Conservation (phyloP, 1,284 basidiomycete species). For the Cutaneotrichosporon sp. region DNA sequence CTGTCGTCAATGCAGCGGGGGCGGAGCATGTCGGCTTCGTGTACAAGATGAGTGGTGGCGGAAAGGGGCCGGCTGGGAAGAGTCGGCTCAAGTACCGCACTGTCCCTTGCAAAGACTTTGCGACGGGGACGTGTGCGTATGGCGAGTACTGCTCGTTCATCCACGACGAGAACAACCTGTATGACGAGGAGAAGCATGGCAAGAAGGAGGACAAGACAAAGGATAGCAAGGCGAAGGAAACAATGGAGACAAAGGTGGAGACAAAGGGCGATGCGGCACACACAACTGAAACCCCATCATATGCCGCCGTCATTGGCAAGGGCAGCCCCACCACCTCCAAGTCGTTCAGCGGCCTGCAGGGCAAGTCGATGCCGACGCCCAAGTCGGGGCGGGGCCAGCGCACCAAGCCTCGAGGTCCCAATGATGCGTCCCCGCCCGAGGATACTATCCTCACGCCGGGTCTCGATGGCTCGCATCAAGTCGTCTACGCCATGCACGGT, state of each 20-base stretch:
- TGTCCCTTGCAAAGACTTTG: constrained; percentile 43
- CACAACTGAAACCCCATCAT: not conserved
- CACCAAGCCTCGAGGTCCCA: no score
- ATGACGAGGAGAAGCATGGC: constrained; percentile 8
- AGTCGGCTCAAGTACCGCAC: constrained; percentile 45
- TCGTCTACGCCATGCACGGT: not conserved
- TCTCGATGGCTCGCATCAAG: no score
- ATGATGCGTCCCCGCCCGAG: no score
- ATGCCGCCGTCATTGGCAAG: not conserved
- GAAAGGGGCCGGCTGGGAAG: constrained; percentile 43
- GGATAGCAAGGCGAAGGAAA: constrained; percentile 8
- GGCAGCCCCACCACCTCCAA: not conserved
- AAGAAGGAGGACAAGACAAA: constrained; percentile 20
- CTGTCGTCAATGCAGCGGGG: constrained; percentile 28
- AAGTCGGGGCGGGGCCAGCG: no score
- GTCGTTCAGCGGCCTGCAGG: not conserved
- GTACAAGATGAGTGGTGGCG: constrained; percentile 47
- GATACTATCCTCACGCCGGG: no score
- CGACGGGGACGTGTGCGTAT: constrained; percentile 41
- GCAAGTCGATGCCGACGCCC: not conserved
- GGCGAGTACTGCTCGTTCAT: constrained; percentile 48
- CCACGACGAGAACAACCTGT: constrained; percentile 25
- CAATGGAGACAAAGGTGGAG: no score
- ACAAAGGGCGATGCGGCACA: not conserved
- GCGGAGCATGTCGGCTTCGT: constrained; percentile 37